Base-by-base conservation (phyloP, 2,329 filamentous ascomycete species). In the Colletotrichum siamense region DNA sequence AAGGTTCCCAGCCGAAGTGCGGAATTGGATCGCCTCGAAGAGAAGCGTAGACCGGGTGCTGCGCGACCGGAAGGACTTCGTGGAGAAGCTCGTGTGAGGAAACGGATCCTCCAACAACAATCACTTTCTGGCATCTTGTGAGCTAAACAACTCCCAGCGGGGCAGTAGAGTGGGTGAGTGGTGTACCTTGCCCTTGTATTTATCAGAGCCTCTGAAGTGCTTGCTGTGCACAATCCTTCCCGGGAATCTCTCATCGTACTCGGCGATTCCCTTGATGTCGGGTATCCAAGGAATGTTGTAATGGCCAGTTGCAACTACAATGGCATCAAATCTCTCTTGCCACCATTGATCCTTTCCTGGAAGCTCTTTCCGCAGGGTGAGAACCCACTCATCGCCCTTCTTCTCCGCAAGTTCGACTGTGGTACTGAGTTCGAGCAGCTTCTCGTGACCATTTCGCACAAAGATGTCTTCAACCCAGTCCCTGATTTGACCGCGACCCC, bases 71-170 rank as follows among this genome's bases (percentile, higher is more conserved):
- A 3, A 89, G 82, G 5, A 92, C 82, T 57, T 90, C 89, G 67
- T 90, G 88, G 3, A 89, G 84, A 4, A 91, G 89, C 78, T 93
- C 92, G 64, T 90, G 86, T 0, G 90, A 89, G 0, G 90, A 92
- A 8, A 92, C 89, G 2, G 88, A 91, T 10, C 87, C 91, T 2
- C 91, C 91, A 9, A 93, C 87, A 0, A 92, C 87, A 2, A 93
- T 81, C 0, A 92, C 88, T 77, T 82, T 85, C 88, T 91, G 49
- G 5, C 0, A 9, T 26, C 13, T 5, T 12, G 22, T 72, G 4
- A 76, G 67, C n/a, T 4, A 12, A 26, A n/a, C 16, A 10, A 13
- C n/a, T 52, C 5, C 10, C 6, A 2, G 6, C 3, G 1, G 16
- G 12, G 16, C 3, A 10, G 24, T 18, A 9, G 15, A 6, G 22